Base-by-base conservation (phyloP, 1,284 basidiomycete genomes). In the Rhodotorula sp. region DNA sequence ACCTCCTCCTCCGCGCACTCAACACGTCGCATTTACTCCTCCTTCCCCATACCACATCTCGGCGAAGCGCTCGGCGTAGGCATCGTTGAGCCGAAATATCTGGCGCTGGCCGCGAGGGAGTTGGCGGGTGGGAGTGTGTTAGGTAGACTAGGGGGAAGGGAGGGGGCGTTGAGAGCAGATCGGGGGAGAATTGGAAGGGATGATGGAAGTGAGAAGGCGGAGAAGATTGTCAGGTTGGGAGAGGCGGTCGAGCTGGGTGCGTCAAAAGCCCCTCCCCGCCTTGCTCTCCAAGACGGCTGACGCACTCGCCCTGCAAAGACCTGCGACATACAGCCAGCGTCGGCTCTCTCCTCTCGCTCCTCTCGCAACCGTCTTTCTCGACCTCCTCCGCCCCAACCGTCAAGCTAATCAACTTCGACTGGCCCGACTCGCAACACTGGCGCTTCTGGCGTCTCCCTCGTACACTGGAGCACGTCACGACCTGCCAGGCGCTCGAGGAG, bases 41-140 rank as follows among this genome's bases (percentile, higher is more conserved):
- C 67, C 27, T 72, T 68, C 44, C 67, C 70, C 5, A 19, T 68
- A 4, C 51, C 62, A 24, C 67, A 72, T 17, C 27, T 69, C 47
- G 49, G 56, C n/a, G 46, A 44, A 3, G 55, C 47, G 0, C 29
- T 69, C 10, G 44, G 34, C 2, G 63, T 68, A 13, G 36, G 48
- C 9, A 65, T 72, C 52, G 59, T 72, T 39, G 70, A 72, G 36
- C 70, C 70, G 27, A 15, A n/a, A 2, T 72, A 72, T 52, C 27
- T 27, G 10, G 29, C 4, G 2, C 19, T 39, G 22, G 61, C 63
- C 6, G 54, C 48, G 11, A 24, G 57, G 19, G 59, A 61, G 27
- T 47, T 68, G 9, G 34, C 54, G 2, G 66, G 69, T 39, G 48
- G 52, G 22, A 67, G 62, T 44, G 61, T 57, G 24, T 47, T 68